Evolutionary conservation across 805 yeast species (phyloP).

Genomic region (Schizosaccharomyces cryophilus): DNA sequence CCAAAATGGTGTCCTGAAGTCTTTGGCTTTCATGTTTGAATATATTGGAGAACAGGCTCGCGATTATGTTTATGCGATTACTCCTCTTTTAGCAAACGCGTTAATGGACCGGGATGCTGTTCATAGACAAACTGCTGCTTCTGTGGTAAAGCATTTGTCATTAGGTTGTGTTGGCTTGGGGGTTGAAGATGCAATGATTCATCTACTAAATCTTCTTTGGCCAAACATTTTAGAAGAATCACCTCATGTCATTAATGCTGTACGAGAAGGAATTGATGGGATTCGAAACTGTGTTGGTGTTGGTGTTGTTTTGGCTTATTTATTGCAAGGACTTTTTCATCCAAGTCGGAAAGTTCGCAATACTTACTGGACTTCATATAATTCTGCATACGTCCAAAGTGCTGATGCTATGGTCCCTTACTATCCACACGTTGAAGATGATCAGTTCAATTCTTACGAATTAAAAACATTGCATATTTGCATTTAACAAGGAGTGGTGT

Average conservation of each 20-base stretch:
- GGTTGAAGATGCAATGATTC: constrained; percentile 60
- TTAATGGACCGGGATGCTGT: constrained; percentile 73
- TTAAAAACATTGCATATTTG: background rate
- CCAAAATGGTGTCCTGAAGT: constrained; percentile 83
- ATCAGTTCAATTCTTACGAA: constrained; percentile 2
- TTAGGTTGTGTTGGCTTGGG: constrained; percentile 53
- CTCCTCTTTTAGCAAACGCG: constrained; percentile 70
- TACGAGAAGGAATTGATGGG: constrained; percentile 57
- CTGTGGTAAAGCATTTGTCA: constrained; percentile 61
- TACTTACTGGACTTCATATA: constrained; percentile 70
- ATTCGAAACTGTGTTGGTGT: constrained; percentile 48
- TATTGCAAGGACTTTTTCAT: constrained; percentile 77
- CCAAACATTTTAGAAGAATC: constrained; percentile 88
- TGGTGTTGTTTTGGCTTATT: constrained; percentile 48
- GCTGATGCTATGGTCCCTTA: constrained; percentile 59
- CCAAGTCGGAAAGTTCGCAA: constrained; percentile 71
- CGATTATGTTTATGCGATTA: constrained; percentile 58
- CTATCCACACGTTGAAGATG: constrained; percentile 36
- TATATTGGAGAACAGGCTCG: constrained; percentile 59
- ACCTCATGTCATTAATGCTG: constrained; percentile 74
- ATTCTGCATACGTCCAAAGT: constrained; percentile 46
- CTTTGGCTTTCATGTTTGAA: constrained; percentile 76
- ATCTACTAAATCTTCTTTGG: constrained; percentile 51
- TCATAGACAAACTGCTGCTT: constrained; percentile 86
- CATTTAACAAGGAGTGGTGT: background rate